These are phyloP conservation scores for Podospora comata DNA, from an alignment of 495 filamentous ascomycete genomes.

Conservation along the genomic window DNA sequence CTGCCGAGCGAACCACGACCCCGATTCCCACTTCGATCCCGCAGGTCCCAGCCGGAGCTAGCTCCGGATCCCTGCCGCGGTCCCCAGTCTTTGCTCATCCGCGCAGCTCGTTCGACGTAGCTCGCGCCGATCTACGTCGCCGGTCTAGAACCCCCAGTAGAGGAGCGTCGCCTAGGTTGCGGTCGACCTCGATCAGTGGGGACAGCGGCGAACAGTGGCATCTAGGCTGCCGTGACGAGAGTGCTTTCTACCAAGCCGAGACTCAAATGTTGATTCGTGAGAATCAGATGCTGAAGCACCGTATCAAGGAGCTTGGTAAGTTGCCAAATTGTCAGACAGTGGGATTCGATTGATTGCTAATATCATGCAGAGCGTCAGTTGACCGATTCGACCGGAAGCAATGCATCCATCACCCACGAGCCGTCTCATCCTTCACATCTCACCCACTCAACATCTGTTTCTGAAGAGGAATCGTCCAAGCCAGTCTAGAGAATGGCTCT, in stretches of 20 bases:
- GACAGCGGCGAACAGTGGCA: slow-evolving; percentile 46
- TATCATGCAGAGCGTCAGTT: slow-evolving; percentile 34
- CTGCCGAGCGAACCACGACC: slow-evolving; percentile 57
- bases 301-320: slow-evolving; percentile 79
- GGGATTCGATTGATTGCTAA: slow-evolving; percentile 3
- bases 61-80: slow-evolving; percentile 42
- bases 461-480: slow-evolving; percentile 17
- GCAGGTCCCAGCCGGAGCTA: slow-evolving; percentile 24
- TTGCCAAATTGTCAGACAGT: not conserved
- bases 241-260: slow-evolving; percentile 88
- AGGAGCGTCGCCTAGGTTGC: slow-evolving; percentile 53
- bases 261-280: slow-evolving; percentile 81
- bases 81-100: slow-evolving; percentile 54
- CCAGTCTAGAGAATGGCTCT: not conserved
- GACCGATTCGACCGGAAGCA: slow-evolving; percentile 28
- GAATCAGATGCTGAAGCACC: slow-evolving; percentile 86
- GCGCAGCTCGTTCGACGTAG: slow-evolving; percentile 56
- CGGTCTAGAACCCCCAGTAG: slow-evolving; percentile 57
- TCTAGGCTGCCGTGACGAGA: slow-evolving; percentile 65
- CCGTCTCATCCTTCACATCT: slow-evolving; percentile 33
- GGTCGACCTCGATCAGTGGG: slow-evolving; percentile 52
- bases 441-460: slow-evolving; percentile 24
- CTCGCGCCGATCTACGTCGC: slow-evolving; percentile 50
- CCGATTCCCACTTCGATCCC: slow-evolving; percentile 30
- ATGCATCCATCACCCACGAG: slow-evolving; percentile 35